These are phyloP conservation scores for Dendrostoma leiphaemia DNA, from an alignment of 2,329 filamentous ascomycete species.

Conservation along the genomic window DNA sequence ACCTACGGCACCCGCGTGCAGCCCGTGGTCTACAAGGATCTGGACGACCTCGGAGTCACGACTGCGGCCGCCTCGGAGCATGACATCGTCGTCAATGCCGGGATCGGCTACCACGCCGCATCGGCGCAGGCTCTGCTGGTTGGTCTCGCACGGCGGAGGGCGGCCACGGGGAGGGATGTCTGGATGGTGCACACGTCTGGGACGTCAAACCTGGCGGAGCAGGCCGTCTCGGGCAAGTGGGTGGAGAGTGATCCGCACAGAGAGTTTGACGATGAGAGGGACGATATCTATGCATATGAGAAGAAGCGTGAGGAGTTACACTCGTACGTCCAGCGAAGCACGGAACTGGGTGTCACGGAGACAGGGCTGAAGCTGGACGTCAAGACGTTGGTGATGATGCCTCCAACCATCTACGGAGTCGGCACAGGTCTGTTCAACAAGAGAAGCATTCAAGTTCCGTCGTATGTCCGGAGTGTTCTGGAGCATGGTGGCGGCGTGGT, in stretches of 20 bases:
- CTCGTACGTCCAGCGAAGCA: conserved; percentile 41
- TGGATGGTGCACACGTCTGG: conserved; percentile 34
- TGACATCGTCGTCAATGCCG: conserved; percentile 42
- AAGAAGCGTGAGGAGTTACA: conserved; percentile 33
- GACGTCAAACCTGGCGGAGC: conserved; percentile 38
- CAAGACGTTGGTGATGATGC: conserved; percentile 44
- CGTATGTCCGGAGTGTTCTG: not conserved
- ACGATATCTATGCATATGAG: conserved; percentile 42
- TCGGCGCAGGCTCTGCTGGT: conserved; percentile 39
- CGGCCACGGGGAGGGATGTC: conserved; percentile 22
- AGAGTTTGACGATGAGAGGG: conserved; percentile 40
- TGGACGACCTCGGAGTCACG: conserved; percentile 25
- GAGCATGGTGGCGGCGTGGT: not conserved
- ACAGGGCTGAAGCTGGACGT: conserved; percentile 37
- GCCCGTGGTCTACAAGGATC: conserved; percentile 23
- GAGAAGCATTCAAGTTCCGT: conserved; percentile 39
- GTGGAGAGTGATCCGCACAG: conserved; percentile 36
- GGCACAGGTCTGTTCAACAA: conserved; percentile 42
- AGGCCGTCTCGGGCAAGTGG: conserved; percentile 27
- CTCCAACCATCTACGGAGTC: conserved; percentile 45
- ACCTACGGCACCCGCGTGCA: conserved; percentile 21
- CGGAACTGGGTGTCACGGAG: conserved; percentile 42
- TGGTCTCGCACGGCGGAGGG: conserved; percentile 34
- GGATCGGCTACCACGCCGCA: conserved; percentile 35
- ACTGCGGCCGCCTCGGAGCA: conserved; percentile 23